Conservation (phyloP, 2,329 filamentous ascomycete genomes). For the Fusarium phyllophilum region DNA sequence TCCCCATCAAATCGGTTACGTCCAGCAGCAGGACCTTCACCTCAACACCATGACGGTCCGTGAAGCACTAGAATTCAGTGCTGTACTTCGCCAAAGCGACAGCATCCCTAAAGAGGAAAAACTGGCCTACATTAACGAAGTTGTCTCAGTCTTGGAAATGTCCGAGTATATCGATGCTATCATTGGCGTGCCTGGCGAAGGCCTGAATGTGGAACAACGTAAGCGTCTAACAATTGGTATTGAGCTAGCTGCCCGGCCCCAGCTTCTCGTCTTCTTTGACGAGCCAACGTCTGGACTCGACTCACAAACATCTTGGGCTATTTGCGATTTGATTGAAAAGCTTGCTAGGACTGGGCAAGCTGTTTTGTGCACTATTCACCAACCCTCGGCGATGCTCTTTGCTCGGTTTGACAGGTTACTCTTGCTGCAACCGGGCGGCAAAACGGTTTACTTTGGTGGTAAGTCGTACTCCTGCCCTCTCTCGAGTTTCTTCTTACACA, state of each 20-base stretch:
- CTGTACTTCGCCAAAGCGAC: too few species aligned
- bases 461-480: slow-evolving; percentile 41
- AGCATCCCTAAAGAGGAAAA: too few species aligned
- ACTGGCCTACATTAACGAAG: too few species aligned
- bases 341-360: slow-evolving; percentile 59
- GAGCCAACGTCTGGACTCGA: slow-evolving; percentile 82
- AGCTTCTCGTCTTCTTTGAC: slow-evolving; percentile 78
- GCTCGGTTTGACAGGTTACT: slow-evolving; percentile 63
- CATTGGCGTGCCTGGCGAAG: too few species aligned
- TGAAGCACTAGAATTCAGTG: too few species aligned
- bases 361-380: slow-evolving; percentile 59
- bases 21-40: too few species aligned
- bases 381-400: slow-evolving; percentile 57
- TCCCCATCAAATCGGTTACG: too few species aligned
- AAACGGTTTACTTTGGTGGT: slow-evolving; percentile 68
- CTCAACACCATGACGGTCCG: too few species aligned
- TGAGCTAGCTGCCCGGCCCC: slow-evolving; percentile 77
- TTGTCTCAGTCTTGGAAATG: too few species aligned
- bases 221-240: slow-evolving; percentile 78
- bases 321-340: slow-evolving; percentile 75
- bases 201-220: slow-evolving; percentile 55
- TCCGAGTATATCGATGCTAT: too few species aligned
- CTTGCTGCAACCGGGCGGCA: slow-evolving; percentile 64
- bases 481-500: too few species aligned
- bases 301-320: slow-evolving; percentile 79